Conservation (phyloP, 1,284 basidiomycete species). For the Trichosporon ovoides region DNA sequence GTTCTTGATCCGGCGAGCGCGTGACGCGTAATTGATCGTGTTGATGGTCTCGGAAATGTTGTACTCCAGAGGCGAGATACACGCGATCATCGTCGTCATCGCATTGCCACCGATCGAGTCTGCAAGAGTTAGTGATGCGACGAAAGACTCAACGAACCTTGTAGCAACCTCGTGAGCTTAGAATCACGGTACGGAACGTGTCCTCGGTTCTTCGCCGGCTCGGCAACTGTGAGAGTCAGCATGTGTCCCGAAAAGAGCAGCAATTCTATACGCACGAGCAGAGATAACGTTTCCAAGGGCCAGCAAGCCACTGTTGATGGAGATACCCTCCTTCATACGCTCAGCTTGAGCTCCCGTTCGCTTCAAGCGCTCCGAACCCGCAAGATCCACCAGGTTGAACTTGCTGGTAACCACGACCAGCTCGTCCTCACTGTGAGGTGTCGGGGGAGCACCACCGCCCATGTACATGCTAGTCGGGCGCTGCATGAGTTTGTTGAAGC, state of each 20-base stretch:
- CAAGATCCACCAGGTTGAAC: conserved; percentile 97
- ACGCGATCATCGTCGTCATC: conserved; percentile 97
- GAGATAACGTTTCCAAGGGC: conserved; percentile 98
- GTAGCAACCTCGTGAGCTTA: conserved; percentile 84
- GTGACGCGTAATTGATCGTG: conserved; percentile 96
- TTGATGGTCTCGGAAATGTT: conserved; percentile 93
- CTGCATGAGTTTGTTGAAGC: conserved; percentile 16
- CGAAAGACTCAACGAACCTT: conserved; percentile 53
- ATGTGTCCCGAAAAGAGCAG: neutral
- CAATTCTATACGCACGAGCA: conserved; percentile 52
- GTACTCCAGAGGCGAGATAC: conserved; percentile 86
- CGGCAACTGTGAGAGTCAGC: conserved; percentile 62
- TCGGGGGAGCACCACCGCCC: conserved; percentile 51
- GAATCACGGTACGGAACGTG: conserved; percentile 97
- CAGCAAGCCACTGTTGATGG: conserved; percentile 92
- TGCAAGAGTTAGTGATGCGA: conserved; percentile 3
- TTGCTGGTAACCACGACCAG: conserved; percentile 90
- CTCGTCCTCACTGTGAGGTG: conserved; percentile 55
- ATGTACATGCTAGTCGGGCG: conserved; percentile 61
- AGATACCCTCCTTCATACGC: conserved; percentile 93
- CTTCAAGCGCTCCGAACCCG: conserved; percentile 93
- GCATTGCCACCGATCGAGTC: conserved; percentile 98
- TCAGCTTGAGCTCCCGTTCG: conserved; percentile 89
- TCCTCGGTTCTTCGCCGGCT: conserved; percentile 60
- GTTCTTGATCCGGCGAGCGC: conserved; percentile 96